Evolutionary conservation across 768 basidiomycete species (phyloP).

Genomic region (Fibroporia radiculosa): DNA sequence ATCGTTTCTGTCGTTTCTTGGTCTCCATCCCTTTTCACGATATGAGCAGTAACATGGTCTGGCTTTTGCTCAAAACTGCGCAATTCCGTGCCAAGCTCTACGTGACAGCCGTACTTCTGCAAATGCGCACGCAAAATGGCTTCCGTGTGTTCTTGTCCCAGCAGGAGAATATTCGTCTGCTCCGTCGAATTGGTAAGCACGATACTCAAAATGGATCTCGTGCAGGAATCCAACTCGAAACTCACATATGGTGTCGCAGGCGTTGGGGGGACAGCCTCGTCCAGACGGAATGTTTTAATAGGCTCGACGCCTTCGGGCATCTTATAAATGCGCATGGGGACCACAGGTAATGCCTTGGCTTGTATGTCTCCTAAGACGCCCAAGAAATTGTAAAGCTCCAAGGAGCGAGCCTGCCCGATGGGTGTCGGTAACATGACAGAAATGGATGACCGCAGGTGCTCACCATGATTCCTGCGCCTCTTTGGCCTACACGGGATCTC

Average conservation of each 20-base stretch:
- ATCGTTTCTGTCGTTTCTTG: constrained; percentile 21
- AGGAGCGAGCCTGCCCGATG: constrained; percentile 16
- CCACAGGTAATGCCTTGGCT: constrained; percentile 3
- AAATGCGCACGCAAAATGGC: constrained; percentile 24
- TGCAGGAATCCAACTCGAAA: neutral
- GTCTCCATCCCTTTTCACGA: constrained; percentile 16
- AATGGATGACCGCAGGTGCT: neutral
- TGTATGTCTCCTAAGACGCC: constrained; percentile 13
- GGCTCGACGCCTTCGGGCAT: constrained; percentile 11
- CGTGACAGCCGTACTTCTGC: constrained; percentile 15
- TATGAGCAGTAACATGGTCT: constrained; percentile 23
- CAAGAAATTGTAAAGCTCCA: constrained; percentile 14
- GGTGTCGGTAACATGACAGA: no score
- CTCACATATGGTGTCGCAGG: constrained; percentile 14
- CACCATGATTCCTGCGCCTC: constrained; percentile 15
- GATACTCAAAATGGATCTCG: neutral
- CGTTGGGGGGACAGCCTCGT: neutral
- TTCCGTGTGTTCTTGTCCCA: constrained; percentile 19
- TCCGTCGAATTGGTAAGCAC: neutral
- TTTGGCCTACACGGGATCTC: constrained; percentile 9
- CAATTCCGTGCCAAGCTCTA: constrained; percentile 31
- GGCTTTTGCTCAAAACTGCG: constrained; percentile 24
- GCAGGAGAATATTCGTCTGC: neutral
- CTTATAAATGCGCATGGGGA: constrained; percentile 11
- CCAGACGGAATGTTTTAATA: constrained; percentile 3